Evolutionary conservation across 176 grass and related monocot species (phyloP), one percentile per base, ranked within the genome.

Genomic region (Oryza meyeriana): DNA sequence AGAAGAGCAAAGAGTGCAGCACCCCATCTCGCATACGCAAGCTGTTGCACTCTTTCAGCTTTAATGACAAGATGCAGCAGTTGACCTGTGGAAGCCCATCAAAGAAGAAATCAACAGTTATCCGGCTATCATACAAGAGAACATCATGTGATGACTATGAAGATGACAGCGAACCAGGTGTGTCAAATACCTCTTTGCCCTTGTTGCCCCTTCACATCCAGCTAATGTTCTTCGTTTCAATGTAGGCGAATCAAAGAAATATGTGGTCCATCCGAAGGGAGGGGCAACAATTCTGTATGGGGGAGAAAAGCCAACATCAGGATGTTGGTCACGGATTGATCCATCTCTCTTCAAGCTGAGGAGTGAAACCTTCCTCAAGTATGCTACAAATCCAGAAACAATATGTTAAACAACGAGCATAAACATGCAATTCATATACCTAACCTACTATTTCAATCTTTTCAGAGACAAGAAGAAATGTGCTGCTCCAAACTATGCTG

Each of bases 391-490:
- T 48, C 59, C 9, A 18, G 8, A 55, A 73, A 79, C 1, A 90
- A 59, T 72, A 35, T 71, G 24, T 32, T 24, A 33, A 25, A 52
- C 55, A 34, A 26, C 10, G 48, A 52, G 48, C 5, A 59, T 57
- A 31, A 40, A 41, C 22, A 63, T 63, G 40, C 52, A 4, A n/a
- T 79, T 59, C 12, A 73, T 25, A 39, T 40, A 50, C 50, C 25
- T 38, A 64, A 83, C 69, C 38, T 86, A 8, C 74, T 9, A 77
- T 75, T 32, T 83, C 32, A 67, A 85, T 83, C 30, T 52, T 74
- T 86, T 71, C 87, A 98, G 96, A 74, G 96, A 98, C 77, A 98
- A 93, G 89, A 98, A 86, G 82, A 98, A 98, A 85, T 75, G 29
- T 78, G 79, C 86, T 61, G 96, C 96, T 68, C 87, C 87, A 65